phyloP scores from a whole-genome alignment of 202 grass and related monocot species.

The Musa balbisiana region DNA sequence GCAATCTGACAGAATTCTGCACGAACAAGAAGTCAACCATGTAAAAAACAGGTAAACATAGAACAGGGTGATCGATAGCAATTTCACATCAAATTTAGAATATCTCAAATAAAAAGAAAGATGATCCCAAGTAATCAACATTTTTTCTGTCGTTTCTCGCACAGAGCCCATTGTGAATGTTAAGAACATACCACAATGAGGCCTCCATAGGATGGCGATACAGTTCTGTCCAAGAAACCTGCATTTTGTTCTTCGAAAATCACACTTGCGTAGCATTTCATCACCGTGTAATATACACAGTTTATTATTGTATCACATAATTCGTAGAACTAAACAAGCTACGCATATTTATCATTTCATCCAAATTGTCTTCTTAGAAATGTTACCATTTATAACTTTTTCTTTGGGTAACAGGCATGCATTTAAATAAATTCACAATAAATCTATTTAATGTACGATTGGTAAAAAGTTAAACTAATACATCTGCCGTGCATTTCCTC shows the following conservation, averaged over 20 bases:
- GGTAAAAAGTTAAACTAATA: background rate
- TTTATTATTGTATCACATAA: background rate
- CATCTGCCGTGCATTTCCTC: background rate
- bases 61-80: background rate
- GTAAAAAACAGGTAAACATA: background rate
- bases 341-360: background rate
- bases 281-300: background rate
- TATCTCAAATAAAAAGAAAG: background rate
- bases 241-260: background rate
- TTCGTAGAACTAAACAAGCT: background rate
- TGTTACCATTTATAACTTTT: too few species aligned
- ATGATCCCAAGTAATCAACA: background rate
- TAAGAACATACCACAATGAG: background rate
- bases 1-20: constrained; percentile 71
- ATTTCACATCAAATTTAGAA: background rate
- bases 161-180: background rate
- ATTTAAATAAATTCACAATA: background rate
- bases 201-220: background rate
- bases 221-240: background rate
- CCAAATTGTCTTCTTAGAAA: too few species aligned
- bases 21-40: constrained; percentile 12
- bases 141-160: background rate
- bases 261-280: background rate
- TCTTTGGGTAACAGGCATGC: background rate
- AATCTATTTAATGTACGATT: background rate